Percentiles rank a stretch among this genome's conserved stretches.
Evolutionary conservation across 2,329 filamentous ascomycete genomes (phyloP).

Genomic region (Ceratocystis colombiana): DNA sequence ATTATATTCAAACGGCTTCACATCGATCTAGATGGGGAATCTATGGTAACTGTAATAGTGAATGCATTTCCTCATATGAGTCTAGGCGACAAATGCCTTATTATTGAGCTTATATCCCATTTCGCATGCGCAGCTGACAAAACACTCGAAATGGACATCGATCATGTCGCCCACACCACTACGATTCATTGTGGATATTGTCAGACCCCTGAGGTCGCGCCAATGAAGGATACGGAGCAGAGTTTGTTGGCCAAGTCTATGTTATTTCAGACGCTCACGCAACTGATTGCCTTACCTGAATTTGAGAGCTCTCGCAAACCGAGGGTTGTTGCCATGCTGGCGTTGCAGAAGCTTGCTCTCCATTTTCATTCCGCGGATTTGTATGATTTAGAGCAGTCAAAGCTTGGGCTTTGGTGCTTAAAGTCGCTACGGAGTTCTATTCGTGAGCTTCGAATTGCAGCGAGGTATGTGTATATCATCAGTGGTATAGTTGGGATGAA

Average conservation of each 20-base stretch:
- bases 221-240: slow-evolving; percentile 20
- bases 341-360: slow-evolving; percentile 56
- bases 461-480: slow-evolving; percentile 45
- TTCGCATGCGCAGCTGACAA: slow-evolving; percentile 47
- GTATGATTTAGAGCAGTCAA: slow-evolving; percentile 57
- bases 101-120: slow-evolving; percentile 47
- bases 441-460: slow-evolving; percentile 72
- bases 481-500: neutral
- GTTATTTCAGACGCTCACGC: slow-evolving; percentile 35
- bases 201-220: slow-evolving; percentile 20
- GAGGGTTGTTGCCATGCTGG: slow-evolving; percentile 60
- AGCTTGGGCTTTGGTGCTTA: slow-evolving; percentile 69
- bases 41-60: slow-evolving; percentile 30
- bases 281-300: slow-evolving; percentile 37
- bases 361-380: slow-evolving; percentile 53
- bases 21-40: slow-evolving; percentile 28
- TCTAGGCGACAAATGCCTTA: slow-evolving; percentile 42
- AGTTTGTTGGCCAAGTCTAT: slow-evolving; percentile 15
- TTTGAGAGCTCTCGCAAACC: slow-evolving; percentile 49
- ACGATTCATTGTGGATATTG: slow-evolving; percentile 21
- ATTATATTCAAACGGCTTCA: slow-evolving; percentile 30
- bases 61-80: slow-evolving; percentile 38
- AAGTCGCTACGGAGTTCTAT: slow-evolving; percentile 72
- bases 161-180: slow-evolving; percentile 1
- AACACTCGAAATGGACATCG: slow-evolving; percentile 32